Evolutionary conservation across 495 filamentous ascomycete species (phyloP).

Genomic region (Aspergillus avenaceus): DNA sequence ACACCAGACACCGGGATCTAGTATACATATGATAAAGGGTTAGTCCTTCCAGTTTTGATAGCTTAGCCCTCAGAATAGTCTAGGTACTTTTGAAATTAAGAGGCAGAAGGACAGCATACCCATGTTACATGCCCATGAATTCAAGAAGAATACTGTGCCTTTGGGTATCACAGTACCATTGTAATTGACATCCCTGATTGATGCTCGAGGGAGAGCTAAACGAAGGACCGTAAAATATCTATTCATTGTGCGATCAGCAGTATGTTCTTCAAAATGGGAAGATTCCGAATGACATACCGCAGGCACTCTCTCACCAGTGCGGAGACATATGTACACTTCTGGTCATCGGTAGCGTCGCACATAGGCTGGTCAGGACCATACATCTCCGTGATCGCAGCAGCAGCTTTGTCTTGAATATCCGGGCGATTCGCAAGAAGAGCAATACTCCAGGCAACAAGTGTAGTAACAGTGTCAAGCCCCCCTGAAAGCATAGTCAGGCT

Average conservation of each 20-base stretch:
- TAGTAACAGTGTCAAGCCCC: constrained; percentile 61
- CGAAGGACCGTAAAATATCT: constrained; percentile 58
- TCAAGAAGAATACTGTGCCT: constrained; percentile 59
- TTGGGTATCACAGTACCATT: constrained; percentile 52
- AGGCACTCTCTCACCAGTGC: constrained; percentile 58
- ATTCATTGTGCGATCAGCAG: not conserved
- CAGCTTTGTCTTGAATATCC: constrained; percentile 58
- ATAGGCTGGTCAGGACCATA: constrained; percentile 50
- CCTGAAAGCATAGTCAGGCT: constrained; percentile 61
- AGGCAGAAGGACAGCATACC: constrained; percentile 27
- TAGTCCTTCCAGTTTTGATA: no score
- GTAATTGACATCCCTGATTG: constrained; percentile 57
- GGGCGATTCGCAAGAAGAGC: constrained; percentile 52
- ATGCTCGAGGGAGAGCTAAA: constrained; percentile 56
- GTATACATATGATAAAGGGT: not conserved
- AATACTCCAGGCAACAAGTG: constrained; percentile 60
- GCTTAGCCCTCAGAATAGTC: no score
- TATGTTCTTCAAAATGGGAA: not conserved
- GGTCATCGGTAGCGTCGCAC: constrained; percentile 55
- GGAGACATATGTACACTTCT: constrained; percentile 56
- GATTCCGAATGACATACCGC: constrained; percentile 27
- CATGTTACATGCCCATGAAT: constrained; percentile 64
- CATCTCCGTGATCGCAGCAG: constrained; percentile 49
- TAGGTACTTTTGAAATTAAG: no score
- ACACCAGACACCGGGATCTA: constrained; percentile 53